A percentile compares a stretch with the other conserved stretches of the same genome.
Evolutionary conservation across 2,329 filamentous ascomycete genomes (phyloP).

Genomic region (Scedosporium boydii): DNA sequence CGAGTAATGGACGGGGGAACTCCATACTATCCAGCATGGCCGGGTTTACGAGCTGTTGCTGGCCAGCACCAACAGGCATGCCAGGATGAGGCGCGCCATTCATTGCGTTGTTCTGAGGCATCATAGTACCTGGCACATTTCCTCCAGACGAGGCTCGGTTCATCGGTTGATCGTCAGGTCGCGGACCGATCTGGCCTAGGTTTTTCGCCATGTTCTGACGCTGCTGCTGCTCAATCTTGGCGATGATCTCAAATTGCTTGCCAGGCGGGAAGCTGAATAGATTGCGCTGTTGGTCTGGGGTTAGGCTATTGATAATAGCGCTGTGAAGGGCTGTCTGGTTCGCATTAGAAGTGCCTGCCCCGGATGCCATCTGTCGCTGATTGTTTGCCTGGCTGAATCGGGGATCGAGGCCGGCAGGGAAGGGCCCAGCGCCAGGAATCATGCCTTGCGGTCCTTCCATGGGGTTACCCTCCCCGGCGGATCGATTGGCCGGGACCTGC

Average conservation of each 20-base stretch:
- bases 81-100: background rate
- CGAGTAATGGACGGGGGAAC: constrained; percentile 27
- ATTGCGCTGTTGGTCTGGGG: constrained; percentile 33
- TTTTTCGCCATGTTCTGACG: constrained; percentile 1
- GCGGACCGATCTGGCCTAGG: constrained; percentile 9
- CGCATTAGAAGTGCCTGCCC: constrained; percentile 18
- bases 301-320: constrained; percentile 33
- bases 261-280: constrained; percentile 35
- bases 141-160: background rate
- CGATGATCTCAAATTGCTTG: constrained; percentile 37
- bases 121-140: background rate
- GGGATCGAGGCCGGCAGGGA: constrained; percentile 40
- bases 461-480: constrained; percentile 22
- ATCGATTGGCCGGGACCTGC: constrained; percentile 49
- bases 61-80: constrained; percentile 6
- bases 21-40: constrained; percentile 39
- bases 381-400: constrained; percentile 43
- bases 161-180: constrained; percentile 1
- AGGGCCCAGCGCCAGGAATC: constrained; percentile 35
- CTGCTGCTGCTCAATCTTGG: constrained; percentile 14
- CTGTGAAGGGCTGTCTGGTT: constrained; percentile 29
- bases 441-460: constrained; percentile 18
- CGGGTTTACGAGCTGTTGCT: constrained; percentile 20
- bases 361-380: constrained; percentile 30
- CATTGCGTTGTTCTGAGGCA: background rate